Conservation (phyloP, 257 asterid species). For the Solanum chaucha region DNA sequence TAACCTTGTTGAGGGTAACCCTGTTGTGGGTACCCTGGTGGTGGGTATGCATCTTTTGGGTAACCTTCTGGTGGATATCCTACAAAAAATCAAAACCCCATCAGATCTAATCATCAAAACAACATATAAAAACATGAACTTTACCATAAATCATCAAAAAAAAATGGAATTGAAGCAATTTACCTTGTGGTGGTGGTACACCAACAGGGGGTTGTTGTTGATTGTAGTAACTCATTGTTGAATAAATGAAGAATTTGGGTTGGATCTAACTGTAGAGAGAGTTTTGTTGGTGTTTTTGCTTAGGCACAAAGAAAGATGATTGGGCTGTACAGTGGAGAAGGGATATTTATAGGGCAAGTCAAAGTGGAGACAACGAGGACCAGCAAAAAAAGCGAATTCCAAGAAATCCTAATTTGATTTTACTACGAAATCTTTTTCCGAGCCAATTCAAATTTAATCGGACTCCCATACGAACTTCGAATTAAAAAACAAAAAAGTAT, state of each 20-base stretch:
- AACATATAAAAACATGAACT: neutral
- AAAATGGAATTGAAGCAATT: neutral
- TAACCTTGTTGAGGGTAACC: constrained; percentile 33
- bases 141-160: neutral
- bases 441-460: neutral
- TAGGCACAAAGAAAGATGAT: neutral
- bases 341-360: neutral
- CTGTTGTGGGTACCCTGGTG: constrained; percentile 56
- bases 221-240: constrained; percentile 62
- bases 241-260: neutral
- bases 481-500: neutral
- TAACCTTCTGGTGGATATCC: constrained; percentile 73
- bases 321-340: neutral
- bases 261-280: neutral
- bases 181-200: constrained; percentile 72
- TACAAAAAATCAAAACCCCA: neutral
- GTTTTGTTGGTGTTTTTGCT: neutral
- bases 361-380: neutral
- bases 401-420: neutral
- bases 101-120: neutral
- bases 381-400: neutral
- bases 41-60: constrained; percentile 70
- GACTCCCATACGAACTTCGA: accelerated
- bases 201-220: constrained; percentile 60
- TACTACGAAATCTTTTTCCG: neutral